Percentiles rank a stretch among this genome's conserved stretches.
Conservation (phyloP, 1,284 basidiomycete species). For the Pisolithus thermaeus region DNA sequence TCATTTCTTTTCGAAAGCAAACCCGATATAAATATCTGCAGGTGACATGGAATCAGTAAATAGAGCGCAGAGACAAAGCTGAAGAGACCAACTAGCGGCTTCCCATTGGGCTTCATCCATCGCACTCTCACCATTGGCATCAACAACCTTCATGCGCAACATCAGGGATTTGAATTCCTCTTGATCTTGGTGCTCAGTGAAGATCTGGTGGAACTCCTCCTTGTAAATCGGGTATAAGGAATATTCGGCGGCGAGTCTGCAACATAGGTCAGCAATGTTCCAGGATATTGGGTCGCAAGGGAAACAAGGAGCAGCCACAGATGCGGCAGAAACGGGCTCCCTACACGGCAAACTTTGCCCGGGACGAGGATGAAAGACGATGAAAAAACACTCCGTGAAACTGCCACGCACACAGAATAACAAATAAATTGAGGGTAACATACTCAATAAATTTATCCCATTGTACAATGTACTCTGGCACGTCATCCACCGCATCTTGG, state of each 20-base stretch:
- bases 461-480: conserved; percentile 93
- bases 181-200: conserved; percentile 69
- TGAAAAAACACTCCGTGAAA: no score
- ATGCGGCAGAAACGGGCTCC: no score
- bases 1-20: conserved; percentile 71
- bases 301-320: no score
- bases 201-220: conserved; percentile 86
- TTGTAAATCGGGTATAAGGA: conserved; percentile 73
- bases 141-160: conserved; percentile 84
- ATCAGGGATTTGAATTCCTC: conserved; percentile 76
- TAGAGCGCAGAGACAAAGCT: not conserved
- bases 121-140: conserved; percentile 75
- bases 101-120: conserved; percentile 96
- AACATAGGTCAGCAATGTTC: conserved; percentile 8
- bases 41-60: conserved; percentile 2
- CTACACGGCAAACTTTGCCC: no score
- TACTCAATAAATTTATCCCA: conserved; percentile 92
- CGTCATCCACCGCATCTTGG: conserved; percentile 92
- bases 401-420: not conserved
- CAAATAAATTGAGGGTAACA: conserved; percentile 24
- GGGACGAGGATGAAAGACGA: no score
- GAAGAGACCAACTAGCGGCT: conserved; percentile 75
- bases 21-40: conserved; percentile 78
- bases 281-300: not conserved
- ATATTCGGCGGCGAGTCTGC: conserved; percentile 81